Percentiles rank a stretch among this genome's conserved stretches.
Conservation (phyloP, 495 filamentous ascomycete species). For the Aspergillus homomorphus region DNA sequence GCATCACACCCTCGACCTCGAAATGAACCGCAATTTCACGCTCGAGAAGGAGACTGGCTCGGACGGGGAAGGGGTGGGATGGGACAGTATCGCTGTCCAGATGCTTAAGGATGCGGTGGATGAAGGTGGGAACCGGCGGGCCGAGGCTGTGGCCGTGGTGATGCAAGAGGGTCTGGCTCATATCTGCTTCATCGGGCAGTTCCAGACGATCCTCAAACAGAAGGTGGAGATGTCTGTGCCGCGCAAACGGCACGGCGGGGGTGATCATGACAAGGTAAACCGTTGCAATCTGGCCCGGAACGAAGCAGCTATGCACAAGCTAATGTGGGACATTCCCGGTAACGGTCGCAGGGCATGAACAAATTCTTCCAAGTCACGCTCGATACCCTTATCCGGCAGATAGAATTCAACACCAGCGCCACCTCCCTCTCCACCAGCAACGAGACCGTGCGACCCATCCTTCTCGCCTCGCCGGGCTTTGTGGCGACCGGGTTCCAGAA, state of each 20-base stretch:
- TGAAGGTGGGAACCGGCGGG: constrained; percentile 62
- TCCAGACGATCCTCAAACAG: constrained; percentile 84
- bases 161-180: constrained; percentile 95
- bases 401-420: constrained; percentile 63
- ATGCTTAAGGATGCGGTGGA: constrained; percentile 75
- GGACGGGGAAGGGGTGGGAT: constrained; percentile 58
- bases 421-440: constrained; percentile 35
- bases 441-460: constrained; percentile 58
- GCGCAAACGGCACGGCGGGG: constrained; percentile 63
- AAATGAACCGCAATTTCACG: constrained; percentile 84
- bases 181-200: constrained; percentile 89
- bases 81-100: constrained; percentile 85
- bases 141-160: constrained; percentile 80
- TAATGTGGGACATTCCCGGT: too few relatives aligned
- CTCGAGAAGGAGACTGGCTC: constrained; percentile 58
- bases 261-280: constrained; percentile 64
- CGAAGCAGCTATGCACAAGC: too few relatives aligned
- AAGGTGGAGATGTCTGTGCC: constrained; percentile 81
- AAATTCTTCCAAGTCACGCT: constrained; percentile 80
- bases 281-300: too few relatives aligned
- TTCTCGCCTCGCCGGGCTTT: constrained; percentile 89
- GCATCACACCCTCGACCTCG: constrained; percentile 88
- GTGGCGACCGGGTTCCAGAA: constrained; percentile 75
- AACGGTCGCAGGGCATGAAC: constrained; percentile 53
- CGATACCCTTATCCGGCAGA: constrained; percentile 68